These are phyloP conservation scores for Saprolegnia parasitica DNA, from an alignment of 352 stramenopile genomes.

Conservation along the genomic window DNA sequence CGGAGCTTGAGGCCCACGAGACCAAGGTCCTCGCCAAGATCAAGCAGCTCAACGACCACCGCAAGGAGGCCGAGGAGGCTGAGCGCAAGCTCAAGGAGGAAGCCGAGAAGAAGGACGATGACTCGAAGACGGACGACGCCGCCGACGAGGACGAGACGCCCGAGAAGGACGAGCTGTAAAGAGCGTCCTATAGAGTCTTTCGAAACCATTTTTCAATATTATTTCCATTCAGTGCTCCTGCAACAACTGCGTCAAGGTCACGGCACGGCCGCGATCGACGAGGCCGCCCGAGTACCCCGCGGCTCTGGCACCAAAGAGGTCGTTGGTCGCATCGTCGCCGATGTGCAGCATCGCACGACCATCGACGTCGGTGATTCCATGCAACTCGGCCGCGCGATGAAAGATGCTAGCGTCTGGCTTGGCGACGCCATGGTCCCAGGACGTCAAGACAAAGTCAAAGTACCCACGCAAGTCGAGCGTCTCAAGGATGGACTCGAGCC, in stretches of 20 bases:
- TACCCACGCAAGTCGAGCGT: slow-evolving; percentile 41
- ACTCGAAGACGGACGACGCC: slow-evolving; percentile 50
- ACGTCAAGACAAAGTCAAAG: slow-evolving; percentile 58
- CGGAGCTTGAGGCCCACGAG: slow-evolving; percentile 95
- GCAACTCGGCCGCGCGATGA: not conserved
- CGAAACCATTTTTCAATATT: slow-evolving; percentile 26
- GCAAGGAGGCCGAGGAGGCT: slow-evolving; percentile 70
- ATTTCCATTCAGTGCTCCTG: slow-evolving; percentile 4
- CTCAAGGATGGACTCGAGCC: slow-evolving; percentile 43
- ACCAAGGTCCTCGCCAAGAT: slow-evolving; percentile 91
- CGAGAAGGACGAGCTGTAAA: slow-evolving; percentile 32
- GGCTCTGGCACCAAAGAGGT: slow-evolving; percentile 46
- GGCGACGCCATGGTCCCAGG: slow-evolving; percentile 41
- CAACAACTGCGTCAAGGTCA: not conserved
- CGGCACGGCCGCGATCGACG: slow-evolving; percentile 32
- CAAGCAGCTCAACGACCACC: slow-evolving; percentile 70
- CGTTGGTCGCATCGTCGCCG: slow-evolving; percentile 49
- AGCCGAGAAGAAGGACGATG: slow-evolving; percentile 69
- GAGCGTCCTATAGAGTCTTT: not conserved
- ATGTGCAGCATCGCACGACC: slow-evolving; percentile 45
- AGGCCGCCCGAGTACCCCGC: slow-evolving; percentile 43
- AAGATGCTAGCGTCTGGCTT: slow-evolving; percentile 66
- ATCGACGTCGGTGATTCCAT: slow-evolving; percentile 9
- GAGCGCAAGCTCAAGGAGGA: slow-evolving; percentile 63
- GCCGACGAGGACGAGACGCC: slow-evolving; percentile 47